Base-by-base conservation (phyloP, 2,329 filamentous ascomycete species). In the Ramichloridium luteum region DNA sequence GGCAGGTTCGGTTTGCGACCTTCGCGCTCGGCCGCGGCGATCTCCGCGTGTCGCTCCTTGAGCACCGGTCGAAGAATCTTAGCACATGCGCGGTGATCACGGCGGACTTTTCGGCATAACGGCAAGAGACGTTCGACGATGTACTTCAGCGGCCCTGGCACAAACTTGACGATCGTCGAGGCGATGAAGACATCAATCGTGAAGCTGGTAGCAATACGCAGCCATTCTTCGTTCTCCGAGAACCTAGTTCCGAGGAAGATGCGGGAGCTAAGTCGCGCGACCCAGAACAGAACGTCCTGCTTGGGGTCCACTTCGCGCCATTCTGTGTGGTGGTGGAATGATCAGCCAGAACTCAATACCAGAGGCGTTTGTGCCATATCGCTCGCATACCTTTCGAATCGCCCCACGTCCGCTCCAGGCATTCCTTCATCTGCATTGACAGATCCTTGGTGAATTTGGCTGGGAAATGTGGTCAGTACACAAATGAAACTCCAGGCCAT, bases 191-290 rank as follows among this genome's bases (percentile, higher is more conserved):
- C 37, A 13, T 59, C 53, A 25, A 53, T 41, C 1, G 59, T 55
- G 43, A 61, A 63, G 20, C 44, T 35, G 10, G 46, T 51, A 13
- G 52, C 45, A 3, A 53, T 48, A 1, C 50, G 35, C 9, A 64
- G 45, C 61, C 61, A 65, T 32, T 53, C 43, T 32, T 53, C 43
- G 34, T 62, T 57, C 14, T 50, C 48, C 31, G 54, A 56, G 5
- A 60, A 41, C 4, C 40, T 36, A 3, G 53, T 44, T 12, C 61
- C 59, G 16, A 58, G 50, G 31, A 64, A 57, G 25, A 64, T 48
- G 12, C 59, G 51, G 1, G 56, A 54, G 2, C 58, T 58, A 4
- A 61, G 44, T 11, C 60, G 55, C 4, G 56, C 50, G 16, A 64
- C 50, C 10, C 61, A 43, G 3, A 46, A 42, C 1, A 53, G 46